phyloP scores from a whole-genome alignment of 768 basidiomycete species.

The Hygrocybe punicea region DNA sequence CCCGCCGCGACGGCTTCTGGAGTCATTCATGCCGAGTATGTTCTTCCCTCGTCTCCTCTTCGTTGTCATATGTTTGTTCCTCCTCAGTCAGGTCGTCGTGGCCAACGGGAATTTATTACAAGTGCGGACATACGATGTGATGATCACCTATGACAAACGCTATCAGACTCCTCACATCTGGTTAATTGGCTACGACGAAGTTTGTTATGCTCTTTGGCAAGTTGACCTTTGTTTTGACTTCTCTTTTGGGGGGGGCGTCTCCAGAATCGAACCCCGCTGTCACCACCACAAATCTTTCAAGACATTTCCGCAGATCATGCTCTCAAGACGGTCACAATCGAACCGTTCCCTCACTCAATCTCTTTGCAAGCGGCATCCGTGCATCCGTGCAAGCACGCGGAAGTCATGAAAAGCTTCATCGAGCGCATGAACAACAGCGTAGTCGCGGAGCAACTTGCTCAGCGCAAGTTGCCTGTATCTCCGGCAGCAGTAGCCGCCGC shows the following conservation, averaged over 20 bases:
- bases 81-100: slow-evolving; percentile 54
- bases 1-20: slow-evolving; percentile 24
- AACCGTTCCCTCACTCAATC: slow-evolving; percentile 91
- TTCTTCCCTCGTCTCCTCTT: slow-evolving; percentile 4
- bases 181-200: slow-evolving; percentile 97
- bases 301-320: slow-evolving; percentile 97
- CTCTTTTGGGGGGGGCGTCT: neutral
- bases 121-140: slow-evolving; percentile 97
- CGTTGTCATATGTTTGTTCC: neutral
- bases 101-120: slow-evolving; percentile 84
- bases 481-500: too few species aligned
- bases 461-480: slow-evolving; percentile 44
- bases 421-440: slow-evolving; percentile 95
- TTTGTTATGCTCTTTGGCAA: slow-evolving; percentile 24
- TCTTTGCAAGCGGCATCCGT: slow-evolving; percentile 87
- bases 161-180: slow-evolving; percentile 98
- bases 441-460: slow-evolving; percentile 74
- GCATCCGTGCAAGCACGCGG: slow-evolving; percentile 97
- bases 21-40: slow-evolving; percentile 51
- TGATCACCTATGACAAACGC: slow-evolving; percentile 99
- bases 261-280: slow-evolving; percentile 85
- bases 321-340: slow-evolving; percentile 97
- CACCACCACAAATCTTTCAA: slow-evolving; percentile 90
- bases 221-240: slow-evolving; percentile 7
- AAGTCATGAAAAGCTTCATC: slow-evolving; percentile 99